A percentile compares a stretch with the other conserved stretches of the same genome.
These are phyloP conservation scores for Vachellia pachyceras DNA, from an alignment of 306 rosid genomes.

Conservation along the genomic window DNA sequence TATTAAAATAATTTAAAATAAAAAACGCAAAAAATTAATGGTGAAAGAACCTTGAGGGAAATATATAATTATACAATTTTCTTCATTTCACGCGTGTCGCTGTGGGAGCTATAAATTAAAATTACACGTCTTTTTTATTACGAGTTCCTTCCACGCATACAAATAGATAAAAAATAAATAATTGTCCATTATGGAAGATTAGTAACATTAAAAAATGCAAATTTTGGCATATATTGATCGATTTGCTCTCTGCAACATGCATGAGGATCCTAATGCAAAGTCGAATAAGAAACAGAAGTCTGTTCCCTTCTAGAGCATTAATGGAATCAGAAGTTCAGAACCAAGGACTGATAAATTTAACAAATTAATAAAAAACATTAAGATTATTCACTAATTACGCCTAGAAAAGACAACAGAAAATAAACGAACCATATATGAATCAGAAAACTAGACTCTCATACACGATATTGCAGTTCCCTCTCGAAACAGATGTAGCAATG, in stretches of 20 bases:
- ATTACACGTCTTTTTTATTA: too few relatives aligned
- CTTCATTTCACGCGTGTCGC: background rate
- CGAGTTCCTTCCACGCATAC: background rate
- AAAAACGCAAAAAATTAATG: background rate
- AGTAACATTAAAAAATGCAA: background rate
- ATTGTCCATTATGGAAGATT: background rate
- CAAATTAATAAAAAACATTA: background rate
- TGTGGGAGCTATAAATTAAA: background rate
- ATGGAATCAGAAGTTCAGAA: slow-evolving; percentile 1
- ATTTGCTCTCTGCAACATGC: background rate
- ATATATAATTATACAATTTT: background rate
- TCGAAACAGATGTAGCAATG: background rate
- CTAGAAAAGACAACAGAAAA: slow-evolving; percentile 10
- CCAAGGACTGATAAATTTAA: background rate
- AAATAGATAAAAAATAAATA: too few relatives aligned
- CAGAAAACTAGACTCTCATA: background rate
- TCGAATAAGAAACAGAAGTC: background rate
- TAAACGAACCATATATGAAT: background rate
- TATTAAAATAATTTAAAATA: background rate
- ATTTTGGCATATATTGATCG: background rate
- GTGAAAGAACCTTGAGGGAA: background rate
- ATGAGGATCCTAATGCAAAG: background rate
- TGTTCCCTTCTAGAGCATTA: background rate
- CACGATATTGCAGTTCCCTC: background rate
- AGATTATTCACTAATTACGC: background rate